phyloP scores from a whole-genome alignment of 768 basidiomycete species.

The Kwoniella pini region DNA sequence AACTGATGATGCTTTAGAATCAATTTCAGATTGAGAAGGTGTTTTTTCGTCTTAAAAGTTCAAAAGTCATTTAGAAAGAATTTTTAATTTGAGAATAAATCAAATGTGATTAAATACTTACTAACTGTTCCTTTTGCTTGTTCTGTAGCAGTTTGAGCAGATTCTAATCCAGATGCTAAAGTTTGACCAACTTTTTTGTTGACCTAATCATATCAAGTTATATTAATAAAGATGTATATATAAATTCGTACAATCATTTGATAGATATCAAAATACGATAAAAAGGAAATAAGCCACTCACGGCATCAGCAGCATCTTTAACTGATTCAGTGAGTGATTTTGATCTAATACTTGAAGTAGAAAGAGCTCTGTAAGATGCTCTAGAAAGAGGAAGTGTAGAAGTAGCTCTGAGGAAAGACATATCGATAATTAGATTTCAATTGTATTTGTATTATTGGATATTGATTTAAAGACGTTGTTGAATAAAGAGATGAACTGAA shows the following conservation, averaged over 20 bases:
- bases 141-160: conserved; percentile 22
- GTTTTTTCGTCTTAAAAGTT: conserved; percentile 11
- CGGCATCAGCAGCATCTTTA: conserved; percentile 44
- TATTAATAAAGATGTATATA: too few species aligned
- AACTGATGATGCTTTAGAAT: conserved; percentile 9
- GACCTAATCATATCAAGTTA: too few species aligned
- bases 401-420: conserved; percentile 29
- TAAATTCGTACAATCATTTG: too few species aligned
- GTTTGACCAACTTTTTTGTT: conserved; percentile 47
- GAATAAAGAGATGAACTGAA: not conserved
- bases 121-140: conserved; percentile 31
- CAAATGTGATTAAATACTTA: conserved; percentile 12
- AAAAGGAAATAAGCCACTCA: conserved; percentile 19
- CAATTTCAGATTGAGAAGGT: conserved; percentile 20
- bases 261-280: too few species aligned
- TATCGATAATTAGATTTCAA: conserved; percentile 2
- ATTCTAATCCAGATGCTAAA: conserved; percentile 35
- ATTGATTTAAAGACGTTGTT: not conserved
- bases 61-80: too few species aligned
- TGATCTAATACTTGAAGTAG: conserved; percentile 23
- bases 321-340: conserved; percentile 37
- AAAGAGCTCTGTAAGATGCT: conserved; percentile 24
- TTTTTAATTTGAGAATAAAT: too few species aligned
- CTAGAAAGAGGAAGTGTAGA: conserved; percentile 15
- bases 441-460: conserved; percentile 1